phyloP scores from a whole-genome alignment of 768 basidiomycete species.

The Phanerochaete carnosa region DNA sequence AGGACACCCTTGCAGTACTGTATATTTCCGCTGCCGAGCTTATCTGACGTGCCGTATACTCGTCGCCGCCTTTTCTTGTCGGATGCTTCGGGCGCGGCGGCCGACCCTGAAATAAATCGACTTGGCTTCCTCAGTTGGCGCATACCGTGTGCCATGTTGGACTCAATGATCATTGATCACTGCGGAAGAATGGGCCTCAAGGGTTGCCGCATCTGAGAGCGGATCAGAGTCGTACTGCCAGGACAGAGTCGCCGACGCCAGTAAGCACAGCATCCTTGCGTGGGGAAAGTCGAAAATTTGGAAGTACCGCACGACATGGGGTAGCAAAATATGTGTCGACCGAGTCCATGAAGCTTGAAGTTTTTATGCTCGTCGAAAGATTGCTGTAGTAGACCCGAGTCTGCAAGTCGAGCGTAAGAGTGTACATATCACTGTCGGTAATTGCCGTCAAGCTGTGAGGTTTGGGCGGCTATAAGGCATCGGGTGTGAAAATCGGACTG shows the following conservation, averaged over 20 bases:
- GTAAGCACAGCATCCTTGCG: too few species aligned
- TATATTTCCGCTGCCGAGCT: slow-evolving; percentile 28
- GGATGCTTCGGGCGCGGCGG: background rate
- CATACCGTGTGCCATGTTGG: background rate
- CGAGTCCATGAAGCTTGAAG: too few species aligned
- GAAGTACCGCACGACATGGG: too few species aligned
- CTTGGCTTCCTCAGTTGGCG: background rate
- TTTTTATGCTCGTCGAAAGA: too few species aligned
- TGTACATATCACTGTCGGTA: background rate
- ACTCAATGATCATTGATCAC: too few species aligned
- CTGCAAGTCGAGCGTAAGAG: background rate
- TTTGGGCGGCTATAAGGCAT: background rate
- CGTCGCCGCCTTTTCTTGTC: background rate
- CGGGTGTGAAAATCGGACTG: background rate
- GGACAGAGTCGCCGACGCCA: too few species aligned
- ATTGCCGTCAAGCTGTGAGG: background rate
- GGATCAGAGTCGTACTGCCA: too few species aligned
- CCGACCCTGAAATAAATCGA: background rate
- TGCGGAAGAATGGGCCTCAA: too few species aligned
- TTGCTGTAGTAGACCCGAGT: too few species aligned
- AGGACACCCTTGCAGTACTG: slow-evolving; percentile 14
- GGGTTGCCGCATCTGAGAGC: too few species aligned
- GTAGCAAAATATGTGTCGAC: too few species aligned
- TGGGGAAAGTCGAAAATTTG: too few species aligned
- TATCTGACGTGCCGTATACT: slow-evolving; percentile 10